These are phyloP conservation scores for Babesia ovis DNA, from an alignment of 169 alveolate genomes.

Conservation along the genomic window DNA sequence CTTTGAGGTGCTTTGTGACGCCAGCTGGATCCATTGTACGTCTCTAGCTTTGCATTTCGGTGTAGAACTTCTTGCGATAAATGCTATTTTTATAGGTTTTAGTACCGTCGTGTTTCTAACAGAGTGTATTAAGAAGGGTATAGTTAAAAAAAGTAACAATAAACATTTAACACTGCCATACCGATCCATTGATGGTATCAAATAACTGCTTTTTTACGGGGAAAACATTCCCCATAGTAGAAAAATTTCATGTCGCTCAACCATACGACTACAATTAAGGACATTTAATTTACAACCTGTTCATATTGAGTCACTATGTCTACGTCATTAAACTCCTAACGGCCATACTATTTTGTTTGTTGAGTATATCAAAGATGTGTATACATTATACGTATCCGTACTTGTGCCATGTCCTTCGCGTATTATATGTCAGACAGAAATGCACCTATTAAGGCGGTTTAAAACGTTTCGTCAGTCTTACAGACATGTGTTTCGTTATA, in stretches of 20 bases:
- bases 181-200: background rate
- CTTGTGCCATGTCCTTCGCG: background rate
- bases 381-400: background rate
- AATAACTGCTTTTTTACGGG: background rate
- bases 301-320: too few relatives aligned
- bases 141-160: background rate
- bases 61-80: background rate
- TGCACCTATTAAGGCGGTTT: background rate
- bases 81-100: background rate
- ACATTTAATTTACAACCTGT: too few relatives aligned
- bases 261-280: too few relatives aligned
- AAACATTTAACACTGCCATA: background rate
- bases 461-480: background rate
- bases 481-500: too few relatives aligned
- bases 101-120: background rate
- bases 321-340: too few relatives aligned
- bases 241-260: background rate
- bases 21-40: conserved; percentile 5
- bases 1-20: background rate
- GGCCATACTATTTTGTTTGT: too few relatives aligned
- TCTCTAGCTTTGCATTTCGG: background rate
- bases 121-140: background rate
- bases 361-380: background rate
- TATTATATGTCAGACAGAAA: background rate
- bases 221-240: background rate